Percentiles rank a stretch among this genome's conserved stretches.
phyloP scores from a whole-genome alignment of 2,329 filamentous ascomycete species.

The Botrytis fragariae region DNA sequence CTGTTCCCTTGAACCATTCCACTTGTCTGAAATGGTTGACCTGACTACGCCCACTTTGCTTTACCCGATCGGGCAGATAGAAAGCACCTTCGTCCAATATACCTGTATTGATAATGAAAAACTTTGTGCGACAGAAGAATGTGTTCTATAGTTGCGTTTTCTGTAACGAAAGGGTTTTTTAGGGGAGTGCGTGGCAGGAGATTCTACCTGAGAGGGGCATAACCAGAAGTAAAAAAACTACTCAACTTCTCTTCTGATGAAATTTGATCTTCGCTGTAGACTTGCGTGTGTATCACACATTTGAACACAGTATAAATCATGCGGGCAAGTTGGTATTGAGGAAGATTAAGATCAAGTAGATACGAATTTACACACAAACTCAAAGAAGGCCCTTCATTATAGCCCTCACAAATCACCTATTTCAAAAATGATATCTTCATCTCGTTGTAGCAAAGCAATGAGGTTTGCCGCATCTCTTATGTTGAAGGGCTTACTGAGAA shows the following conservation, averaged over 20 bases:
- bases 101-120: rapidly evolving
- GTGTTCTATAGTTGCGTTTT: neutral
- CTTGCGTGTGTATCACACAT: neutral
- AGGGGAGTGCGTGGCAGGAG: rapidly evolving
- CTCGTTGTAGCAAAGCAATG: neutral
- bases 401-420: neutral
- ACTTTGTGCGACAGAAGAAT: rapidly evolving
- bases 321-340: neutral
- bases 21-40: neutral
- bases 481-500: neutral
- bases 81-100: neutral
- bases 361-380: too few species aligned
- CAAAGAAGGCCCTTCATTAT: neutral
- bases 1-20: neutral
- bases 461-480: neutral
- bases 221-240: too few species aligned
- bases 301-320: neutral
- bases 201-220: neutral
- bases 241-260: neutral
- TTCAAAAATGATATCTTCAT: neutral
- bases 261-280: too few species aligned
- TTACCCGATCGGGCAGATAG: neutral
- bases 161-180: rapidly evolving
- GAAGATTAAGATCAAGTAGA: too few species aligned
- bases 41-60: neutral